phyloP scores from a whole-genome alignment of 2,329 filamentous ascomycete genomes.

The Cryphonectria radicalis region DNA sequence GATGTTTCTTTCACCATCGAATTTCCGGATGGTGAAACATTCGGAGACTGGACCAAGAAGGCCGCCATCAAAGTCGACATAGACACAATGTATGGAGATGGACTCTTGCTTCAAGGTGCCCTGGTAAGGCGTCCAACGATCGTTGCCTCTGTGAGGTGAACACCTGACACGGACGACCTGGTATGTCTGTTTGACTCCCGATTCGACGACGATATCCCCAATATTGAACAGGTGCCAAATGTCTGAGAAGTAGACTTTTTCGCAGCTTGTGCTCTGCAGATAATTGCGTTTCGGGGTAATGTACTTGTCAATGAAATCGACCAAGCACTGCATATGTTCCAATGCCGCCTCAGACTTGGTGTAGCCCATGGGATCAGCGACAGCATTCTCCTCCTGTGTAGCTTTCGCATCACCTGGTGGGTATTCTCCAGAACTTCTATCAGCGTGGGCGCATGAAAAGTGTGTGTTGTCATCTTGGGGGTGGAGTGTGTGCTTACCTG shows the following conservation, averaged over 20 bases:
- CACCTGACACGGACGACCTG: constrained; percentile 30
- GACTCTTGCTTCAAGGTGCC: not conserved
- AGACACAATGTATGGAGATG: constrained; percentile 28
- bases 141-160: constrained; percentile 20
- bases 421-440: too few relatives aligned
- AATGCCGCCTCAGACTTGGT: not conserved
- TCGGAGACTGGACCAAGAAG: constrained; percentile 35
- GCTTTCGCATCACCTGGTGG: too few relatives aligned
- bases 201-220: constrained; percentile 32
- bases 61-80: constrained; percentile 40
- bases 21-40: constrained; percentile 34
- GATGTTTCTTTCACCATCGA: constrained; percentile 35
- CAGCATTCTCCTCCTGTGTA: too few relatives aligned
- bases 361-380: too few relatives aligned
- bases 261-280: constrained; percentile 21
- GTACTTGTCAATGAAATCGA: constrained; percentile 31
- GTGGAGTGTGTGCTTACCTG: too few relatives aligned
- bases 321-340: constrained; percentile 28
- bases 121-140: not conserved
- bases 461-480: too few relatives aligned
- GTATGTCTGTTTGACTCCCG: constrained; percentile 34
- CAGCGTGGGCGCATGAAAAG: too few relatives aligned
- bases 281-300: constrained; percentile 23
- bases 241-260: constrained; percentile 33
- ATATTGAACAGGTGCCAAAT: constrained; percentile 38